Conservation (phyloP, 2,329 filamentous ascomycete species). For the Nannizzia gypsea region DNA sequence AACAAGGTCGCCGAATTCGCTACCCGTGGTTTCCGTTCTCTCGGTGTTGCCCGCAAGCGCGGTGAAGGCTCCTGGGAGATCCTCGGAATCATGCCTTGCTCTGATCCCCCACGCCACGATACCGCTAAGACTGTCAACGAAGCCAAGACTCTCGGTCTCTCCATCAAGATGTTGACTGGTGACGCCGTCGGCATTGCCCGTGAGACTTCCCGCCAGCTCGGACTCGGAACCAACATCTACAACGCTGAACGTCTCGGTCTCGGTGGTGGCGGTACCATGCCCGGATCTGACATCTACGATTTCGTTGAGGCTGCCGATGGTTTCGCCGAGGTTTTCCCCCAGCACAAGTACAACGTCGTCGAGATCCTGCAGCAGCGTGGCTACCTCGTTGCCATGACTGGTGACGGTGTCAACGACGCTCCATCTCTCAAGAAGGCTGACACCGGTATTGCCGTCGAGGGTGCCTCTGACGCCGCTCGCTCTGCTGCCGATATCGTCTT, state of each 20-base stretch:
- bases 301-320: constrained; percentile 92
- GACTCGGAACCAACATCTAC: constrained; percentile 86
- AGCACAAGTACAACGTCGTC: constrained; percentile 91
- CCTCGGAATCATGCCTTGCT: constrained; percentile 89
- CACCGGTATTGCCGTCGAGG: constrained; percentile 89
- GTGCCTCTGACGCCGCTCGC: constrained; percentile 79
- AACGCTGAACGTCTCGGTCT: constrained; percentile 87
- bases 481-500: constrained; percentile 91
- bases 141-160: constrained; percentile 74
- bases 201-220: constrained; percentile 82
- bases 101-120: constrained; percentile 80
- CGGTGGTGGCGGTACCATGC: constrained; percentile 82
- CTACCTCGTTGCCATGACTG: constrained; percentile 90
- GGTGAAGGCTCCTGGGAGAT: constrained; percentile 76
- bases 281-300: constrained; percentile 85
- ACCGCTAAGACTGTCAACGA: constrained; percentile 84
- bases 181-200: constrained; percentile 86
- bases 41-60: constrained; percentile 84
- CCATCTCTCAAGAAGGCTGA: constrained; percentile 91
- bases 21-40: constrained; percentile 83
- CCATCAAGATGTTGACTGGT: constrained; percentile 93
- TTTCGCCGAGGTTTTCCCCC: constrained; percentile 87
- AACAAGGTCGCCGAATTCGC: constrained; percentile 87
- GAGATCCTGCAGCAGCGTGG: constrained; percentile 89
- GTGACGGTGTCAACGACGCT: constrained; percentile 90